phyloP scores from a whole-genome alignment of 768 basidiomycete species.

The Pseudohyphozyma bogoriensis region DNA sequence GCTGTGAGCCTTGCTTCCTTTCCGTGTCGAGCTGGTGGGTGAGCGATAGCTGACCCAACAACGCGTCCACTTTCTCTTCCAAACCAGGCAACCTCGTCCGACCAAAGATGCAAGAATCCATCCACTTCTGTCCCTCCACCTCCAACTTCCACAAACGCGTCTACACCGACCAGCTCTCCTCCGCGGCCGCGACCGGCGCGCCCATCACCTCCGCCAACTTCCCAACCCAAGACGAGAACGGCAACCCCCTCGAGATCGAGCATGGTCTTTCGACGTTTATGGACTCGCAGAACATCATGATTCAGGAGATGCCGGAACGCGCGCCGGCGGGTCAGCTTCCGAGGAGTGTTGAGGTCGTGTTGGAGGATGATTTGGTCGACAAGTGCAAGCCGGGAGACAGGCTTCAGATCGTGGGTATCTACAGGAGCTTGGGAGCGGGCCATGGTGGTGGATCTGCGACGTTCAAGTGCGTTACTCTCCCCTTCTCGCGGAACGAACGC shows the following conservation, averaged over 20 bases:
- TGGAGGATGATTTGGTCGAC: slow-evolving; percentile 95
- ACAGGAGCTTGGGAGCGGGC: slow-evolving; percentile 86
- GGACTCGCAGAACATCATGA: slow-evolving; percentile 94
- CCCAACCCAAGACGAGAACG: slow-evolving; percentile 86
- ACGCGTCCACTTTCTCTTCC: neutral
- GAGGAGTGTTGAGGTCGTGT: slow-evolving; percentile 85
- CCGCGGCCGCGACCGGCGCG: slow-evolving; percentile 70
- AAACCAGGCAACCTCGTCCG: slow-evolving; percentile 81
- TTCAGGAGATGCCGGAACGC: slow-evolving; percentile 99
- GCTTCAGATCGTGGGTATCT: slow-evolving; percentile 90
- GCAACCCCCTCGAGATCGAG: slow-evolving; percentile 75
- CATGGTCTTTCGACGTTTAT: slow-evolving; percentile 83
- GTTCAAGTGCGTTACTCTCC: slow-evolving; percentile 66
- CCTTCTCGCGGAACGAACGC: neutral
- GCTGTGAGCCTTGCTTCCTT: slow-evolving; percentile 50
- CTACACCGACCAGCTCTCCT: slow-evolving; percentile 71
- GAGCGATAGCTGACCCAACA: neutral
- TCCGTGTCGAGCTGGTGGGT: neutral
- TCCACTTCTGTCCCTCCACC: slow-evolving; percentile 90
- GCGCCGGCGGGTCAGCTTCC: slow-evolving; percentile 95
- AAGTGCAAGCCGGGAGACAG: slow-evolving; percentile 96
- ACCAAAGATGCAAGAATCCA: slow-evolving; percentile 94
- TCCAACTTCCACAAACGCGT: slow-evolving; percentile 70
- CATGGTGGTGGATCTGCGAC: slow-evolving; percentile 54
- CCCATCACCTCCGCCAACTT: slow-evolving; percentile 78